These are phyloP conservation scores for Lithospermum erythrorhizon DNA, from an alignment of 257 asterid species.

Conservation along the genomic window DNA sequence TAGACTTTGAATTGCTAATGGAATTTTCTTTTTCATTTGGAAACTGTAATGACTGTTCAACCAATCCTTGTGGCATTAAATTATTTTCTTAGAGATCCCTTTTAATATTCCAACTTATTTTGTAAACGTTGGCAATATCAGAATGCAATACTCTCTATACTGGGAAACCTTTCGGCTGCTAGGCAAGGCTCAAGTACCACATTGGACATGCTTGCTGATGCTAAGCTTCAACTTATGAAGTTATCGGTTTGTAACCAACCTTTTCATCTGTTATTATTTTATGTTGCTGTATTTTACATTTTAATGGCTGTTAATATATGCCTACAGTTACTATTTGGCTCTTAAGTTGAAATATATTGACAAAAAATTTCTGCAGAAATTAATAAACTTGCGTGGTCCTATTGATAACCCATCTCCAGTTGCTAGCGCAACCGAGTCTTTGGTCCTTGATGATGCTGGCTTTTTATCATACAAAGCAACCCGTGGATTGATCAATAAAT, in stretches of 20 bases:
- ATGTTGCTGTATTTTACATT: not conserved
- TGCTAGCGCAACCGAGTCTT: constrained; percentile 50
- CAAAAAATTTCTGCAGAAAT: constrained; percentile 46
- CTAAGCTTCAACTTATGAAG: constrained; percentile 62
- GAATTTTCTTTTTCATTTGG: not conserved
- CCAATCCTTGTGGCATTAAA: not conserved
- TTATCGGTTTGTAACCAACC: constrained; percentile 50
- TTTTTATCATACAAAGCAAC: constrained; percentile 56
- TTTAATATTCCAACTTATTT: not conserved
- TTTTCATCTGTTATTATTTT: constrained; percentile 3
- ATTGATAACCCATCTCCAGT: constrained; percentile 82
- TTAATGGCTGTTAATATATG: not conserved
- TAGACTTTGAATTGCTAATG: not conserved
- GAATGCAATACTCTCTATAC: constrained; percentile 55
- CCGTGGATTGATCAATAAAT: constrained; percentile 52
- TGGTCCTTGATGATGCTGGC: constrained; percentile 59
- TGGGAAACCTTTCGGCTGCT: constrained; percentile 47
- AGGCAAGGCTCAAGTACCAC: constrained; percentile 37
- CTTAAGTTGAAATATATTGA: constrained; percentile 6
- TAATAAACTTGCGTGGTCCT: constrained; percentile 46
- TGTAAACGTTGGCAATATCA: constrained; percentile 21
- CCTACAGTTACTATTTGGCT: constrained; percentile 3
- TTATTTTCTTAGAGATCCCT: not conserved
- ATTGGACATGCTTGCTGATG: constrained; percentile 56
- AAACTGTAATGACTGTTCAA: not conserved